Evolutionary conservation across 2,329 filamentous ascomycete species (phyloP).

Genomic region (Magnaporthiopsis poae): DNA sequence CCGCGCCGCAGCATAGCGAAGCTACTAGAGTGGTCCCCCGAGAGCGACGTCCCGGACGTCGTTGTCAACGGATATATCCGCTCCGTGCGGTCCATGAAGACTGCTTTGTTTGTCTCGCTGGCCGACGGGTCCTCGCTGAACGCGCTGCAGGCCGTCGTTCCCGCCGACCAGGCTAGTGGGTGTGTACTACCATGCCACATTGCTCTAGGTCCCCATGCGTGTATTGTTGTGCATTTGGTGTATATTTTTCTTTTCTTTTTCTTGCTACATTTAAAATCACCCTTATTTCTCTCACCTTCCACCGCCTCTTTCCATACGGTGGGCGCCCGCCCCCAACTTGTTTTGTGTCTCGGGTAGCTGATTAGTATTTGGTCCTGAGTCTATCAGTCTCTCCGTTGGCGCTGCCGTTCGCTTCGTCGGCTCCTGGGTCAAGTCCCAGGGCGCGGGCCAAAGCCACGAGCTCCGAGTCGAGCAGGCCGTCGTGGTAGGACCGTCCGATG

Average conservation of each 20-base stretch:
- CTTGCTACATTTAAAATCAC: conserved; percentile 7
- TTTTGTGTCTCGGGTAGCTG: background rate
- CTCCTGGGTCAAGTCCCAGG: conserved; percentile 62
- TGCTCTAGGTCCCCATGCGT: background rate
- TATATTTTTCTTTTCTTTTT: conserved; percentile 5
- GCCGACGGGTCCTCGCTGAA: conserved; percentile 77
- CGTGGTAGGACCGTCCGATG: conserved; percentile 67
- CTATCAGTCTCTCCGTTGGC: conserved; percentile 64
- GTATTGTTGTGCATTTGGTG: conserved; percentile 5
- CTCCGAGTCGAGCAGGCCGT: conserved; percentile 62
- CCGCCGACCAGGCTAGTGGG: conserved; percentile 61
- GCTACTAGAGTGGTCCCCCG: conserved; percentile 43
- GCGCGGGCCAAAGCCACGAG: conserved; percentile 65
- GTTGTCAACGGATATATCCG: conserved; percentile 70
- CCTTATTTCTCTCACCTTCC: background rate
- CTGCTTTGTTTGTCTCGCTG: conserved; percentile 70
- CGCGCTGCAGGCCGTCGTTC: conserved; percentile 71
- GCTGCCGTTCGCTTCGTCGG: conserved; percentile 70
- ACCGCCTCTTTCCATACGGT: background rate
- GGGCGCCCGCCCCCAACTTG: background rate
- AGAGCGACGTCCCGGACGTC: conserved; percentile 35
- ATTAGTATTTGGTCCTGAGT: background rate
- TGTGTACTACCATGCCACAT: conserved; percentile 34
- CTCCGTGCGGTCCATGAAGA: conserved; percentile 79
- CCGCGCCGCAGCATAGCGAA: conserved; percentile 40